Evolutionary conservation across 768 basidiomycete genomes (phyloP), one percentile per base, ranked within the genome.

Genomic region (Favolaschia claudopus): DNA sequence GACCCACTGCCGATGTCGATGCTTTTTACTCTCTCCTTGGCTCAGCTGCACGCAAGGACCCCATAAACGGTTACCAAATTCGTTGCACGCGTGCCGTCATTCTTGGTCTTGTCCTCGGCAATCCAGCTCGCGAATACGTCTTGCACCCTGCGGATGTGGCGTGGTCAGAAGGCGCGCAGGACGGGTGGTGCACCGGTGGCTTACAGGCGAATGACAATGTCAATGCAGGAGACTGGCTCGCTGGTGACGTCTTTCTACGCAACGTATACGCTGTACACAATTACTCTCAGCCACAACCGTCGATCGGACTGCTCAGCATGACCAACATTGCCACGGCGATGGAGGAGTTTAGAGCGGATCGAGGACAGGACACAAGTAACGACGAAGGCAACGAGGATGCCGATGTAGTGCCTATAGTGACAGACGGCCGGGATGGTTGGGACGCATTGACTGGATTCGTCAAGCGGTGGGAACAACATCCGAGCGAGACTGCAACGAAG

Each of bases 241-340:
- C 86, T 19, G 86, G 85, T n/a, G 85, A 85, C 50, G 74, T 78
- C 17, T 86, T 85, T 55, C 74, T 88, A 53, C 76, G 85, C 63
- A 88, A 86, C 65, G 81, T 83, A 25, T 86, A 87, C 52, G 79
- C 76, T 37, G 75, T 77, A 32, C 82, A 87, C 62, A 79, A 82
- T 45, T 76, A 70, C 28, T 69, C 70, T 37, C 69, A 73, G 28
- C 74, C 77, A 20, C n/a, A n/a, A n/a, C 82, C 84, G 4, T 50
- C 66, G 36, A 73, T 86, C 40, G 86, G 83, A 24, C 71, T 87
- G 14, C 63, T 78, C 63, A 75, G 69, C 47, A 68, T 79, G 37
- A 87, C 82, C 1, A 72, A 86, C 60, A 62, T 76, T 1, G 50
- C 56, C 1, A 27, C 65, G 2, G 73, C 82, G 17, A 61, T 81